Percentiles rank a stretch among this genome's conserved stretches.
Conservation (phyloP, 176 grass and related monocot genomes). For the Oryza rufipogon region DNA sequence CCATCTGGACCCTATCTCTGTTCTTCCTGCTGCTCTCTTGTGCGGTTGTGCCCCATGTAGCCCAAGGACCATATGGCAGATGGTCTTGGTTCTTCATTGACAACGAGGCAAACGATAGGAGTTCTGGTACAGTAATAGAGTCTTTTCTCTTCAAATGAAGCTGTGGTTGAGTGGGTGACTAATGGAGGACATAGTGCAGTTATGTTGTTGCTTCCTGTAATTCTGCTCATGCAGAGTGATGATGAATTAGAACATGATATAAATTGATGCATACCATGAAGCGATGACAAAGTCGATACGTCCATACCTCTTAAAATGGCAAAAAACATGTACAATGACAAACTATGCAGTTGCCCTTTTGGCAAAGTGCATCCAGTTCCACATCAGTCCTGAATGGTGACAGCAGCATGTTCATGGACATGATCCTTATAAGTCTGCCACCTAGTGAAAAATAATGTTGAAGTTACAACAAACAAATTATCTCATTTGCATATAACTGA, state of each 20-base stretch:
- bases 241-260: neutral
- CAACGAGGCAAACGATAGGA: neutral
- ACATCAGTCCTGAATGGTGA: neutral
- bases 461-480: neutral
- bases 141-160: neutral
- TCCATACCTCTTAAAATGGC: neutral
- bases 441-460: neutral
- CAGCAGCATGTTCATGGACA: neutral
- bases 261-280: neutral
- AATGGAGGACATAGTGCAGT: neutral
- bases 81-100: neutral
- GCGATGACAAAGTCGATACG: neutral
- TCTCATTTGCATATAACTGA: neutral
- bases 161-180: neutral
- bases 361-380: neutral
- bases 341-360: neutral
- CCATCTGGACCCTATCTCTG: neutral
- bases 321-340: neutral
- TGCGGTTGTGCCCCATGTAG: neutral
- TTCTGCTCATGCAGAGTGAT: neutral
- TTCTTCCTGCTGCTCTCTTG: neutral
- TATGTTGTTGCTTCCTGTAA: neutral
- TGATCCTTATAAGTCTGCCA: neutral
- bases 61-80: neutral
- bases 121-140: neutral